Conservation (phyloP, 2,329 filamentous ascomycete species). For the Beauveria brongniartii region DNA sequence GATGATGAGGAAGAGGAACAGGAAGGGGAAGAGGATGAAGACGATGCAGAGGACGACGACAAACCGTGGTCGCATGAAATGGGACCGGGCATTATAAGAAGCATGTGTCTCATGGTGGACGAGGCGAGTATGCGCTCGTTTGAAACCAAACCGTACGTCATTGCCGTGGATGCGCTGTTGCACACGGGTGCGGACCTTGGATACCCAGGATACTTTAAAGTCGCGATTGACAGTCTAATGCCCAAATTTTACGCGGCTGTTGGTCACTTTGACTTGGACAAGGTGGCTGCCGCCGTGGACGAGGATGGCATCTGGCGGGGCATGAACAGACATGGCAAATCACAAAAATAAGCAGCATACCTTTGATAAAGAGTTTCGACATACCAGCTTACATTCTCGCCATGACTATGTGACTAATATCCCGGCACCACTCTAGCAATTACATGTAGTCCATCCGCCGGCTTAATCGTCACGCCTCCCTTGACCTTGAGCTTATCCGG, state of each 20-base stretch:
- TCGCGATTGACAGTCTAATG: not conserved
- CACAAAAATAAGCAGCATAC: not conserved
- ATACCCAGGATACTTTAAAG: not conserved
- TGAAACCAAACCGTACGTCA: not conserved
- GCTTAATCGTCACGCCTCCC: slow-evolving; percentile 63
- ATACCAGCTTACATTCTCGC: too few species aligned
- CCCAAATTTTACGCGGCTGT: not conserved
- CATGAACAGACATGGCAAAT: not conserved
- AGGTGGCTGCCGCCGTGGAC: not conserved
- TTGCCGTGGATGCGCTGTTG: slow-evolving; percentile 5
- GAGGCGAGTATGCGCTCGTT: not conserved
- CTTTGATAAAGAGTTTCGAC: too few species aligned
- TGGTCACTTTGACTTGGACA: not conserved
- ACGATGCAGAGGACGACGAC: not conserved
- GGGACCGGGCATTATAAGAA: not conserved
- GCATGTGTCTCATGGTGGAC: not conserved
- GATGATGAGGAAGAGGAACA: not conserved
- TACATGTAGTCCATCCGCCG: slow-evolving; percentile 63
- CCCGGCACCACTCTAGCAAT: slow-evolving; percentile 58
- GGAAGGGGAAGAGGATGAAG: not conserved
- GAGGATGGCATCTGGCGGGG: not conserved
- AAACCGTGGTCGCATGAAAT: not conserved
- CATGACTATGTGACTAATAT: slow-evolving; percentile 30
- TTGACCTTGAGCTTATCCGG: slow-evolving; percentile 60
- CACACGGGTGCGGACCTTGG: not conserved